Evolutionary conservation across 2,329 filamentous ascomycete species (phyloP), one percentile per base, ranked within the genome.

Genomic region (Xylariaceae sp.): DNA sequence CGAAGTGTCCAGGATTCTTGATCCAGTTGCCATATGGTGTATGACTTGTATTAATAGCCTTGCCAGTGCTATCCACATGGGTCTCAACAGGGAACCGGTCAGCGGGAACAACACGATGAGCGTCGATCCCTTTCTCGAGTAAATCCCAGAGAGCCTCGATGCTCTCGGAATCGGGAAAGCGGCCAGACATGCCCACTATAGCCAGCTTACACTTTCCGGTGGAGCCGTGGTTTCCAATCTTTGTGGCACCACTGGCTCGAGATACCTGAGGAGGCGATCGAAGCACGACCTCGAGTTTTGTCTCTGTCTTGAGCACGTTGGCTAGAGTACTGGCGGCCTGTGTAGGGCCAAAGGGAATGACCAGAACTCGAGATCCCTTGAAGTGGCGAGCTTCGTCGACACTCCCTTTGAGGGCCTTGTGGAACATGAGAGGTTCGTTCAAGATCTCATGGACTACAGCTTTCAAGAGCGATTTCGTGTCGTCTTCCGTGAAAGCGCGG

Each of bases 161-260:
- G 58, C 76, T 85, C 14, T 80, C 83, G 40, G 86, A 83, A 55
- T 85, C 82, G 2, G 86, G 86, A 64, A 88, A 90, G 40, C 86
- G 78, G 40, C 86, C 86, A 37, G 86, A 79, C 79, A 89, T 87
- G 42, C 89, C 89, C 25, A 95, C 85, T 51, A 95, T 90, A 46
- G 89, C 89, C 51, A 95, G 79, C 65, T 90, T 91, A 62, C 80
- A 79, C 57, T 79, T 67, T 12, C 69, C 69, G 7, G 52, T 61
- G 12, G 67, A 63, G 10, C 74, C 74, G 50, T 76, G 73, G 53
- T 75, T 75, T 16, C 72, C 72, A 21, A 75, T 67, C 14, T 54
- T 59, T 8, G 65, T 56, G 12, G 55, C 50, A 22, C 58, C 64
- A 53, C 60, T 64, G 55, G 65, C 62, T 19, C 62, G 60, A 14